Conservation (phyloP, 805 yeast species). For the Starmerella sp. region DNA sequence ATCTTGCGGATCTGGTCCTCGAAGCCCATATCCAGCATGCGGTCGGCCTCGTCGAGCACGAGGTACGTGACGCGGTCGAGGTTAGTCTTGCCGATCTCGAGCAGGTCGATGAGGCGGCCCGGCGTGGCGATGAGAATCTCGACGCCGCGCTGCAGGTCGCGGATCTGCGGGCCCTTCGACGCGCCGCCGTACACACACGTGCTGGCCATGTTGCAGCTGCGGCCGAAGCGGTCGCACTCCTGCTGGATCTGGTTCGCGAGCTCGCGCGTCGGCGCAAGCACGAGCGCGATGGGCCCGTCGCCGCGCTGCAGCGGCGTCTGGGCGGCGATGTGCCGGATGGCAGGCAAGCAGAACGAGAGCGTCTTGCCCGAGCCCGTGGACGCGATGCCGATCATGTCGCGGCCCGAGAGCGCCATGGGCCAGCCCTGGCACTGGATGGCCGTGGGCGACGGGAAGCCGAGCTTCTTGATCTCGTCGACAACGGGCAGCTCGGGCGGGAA, state of each 20-base stretch:
- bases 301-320: conserved; percentile 89
- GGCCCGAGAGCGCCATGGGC: conserved; percentile 99
- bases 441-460: conserved; percentile 91
- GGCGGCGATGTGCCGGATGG: conserved; percentile 95
- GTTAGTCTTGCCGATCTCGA: conserved; percentile 89
- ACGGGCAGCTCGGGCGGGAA: conserved; percentile 77
- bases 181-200: conserved; percentile 98
- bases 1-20: conserved; percentile 99
- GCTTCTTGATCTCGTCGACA: conserved; percentile 71
- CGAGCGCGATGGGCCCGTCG: conserved; percentile 94
- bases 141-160: conserved; percentile 89
- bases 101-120: conserved; percentile 96
- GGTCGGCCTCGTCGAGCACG: conserved; percentile 97
- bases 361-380: conserved; percentile 99
- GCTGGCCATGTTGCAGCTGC: conserved; percentile 85
- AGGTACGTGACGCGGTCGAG: conserved; percentile 91
- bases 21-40: conserved; percentile 99
- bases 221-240: conserved; percentile 92
- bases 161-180: conserved; percentile 93
- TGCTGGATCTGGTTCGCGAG: conserved; percentile 94
- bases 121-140: conserved; percentile 98
- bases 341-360: conserved; percentile 89
- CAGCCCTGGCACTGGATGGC: conserved; percentile 99
- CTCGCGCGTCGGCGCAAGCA: conserved; percentile 97
- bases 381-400: conserved; percentile 98